Percentiles rank a stretch among this genome's conserved stretches.
These are phyloP conservation scores for Diaporthe humulicola DNA, from an alignment of 2,329 filamentous ascomycete genomes.

Conservation along the genomic window DNA sequence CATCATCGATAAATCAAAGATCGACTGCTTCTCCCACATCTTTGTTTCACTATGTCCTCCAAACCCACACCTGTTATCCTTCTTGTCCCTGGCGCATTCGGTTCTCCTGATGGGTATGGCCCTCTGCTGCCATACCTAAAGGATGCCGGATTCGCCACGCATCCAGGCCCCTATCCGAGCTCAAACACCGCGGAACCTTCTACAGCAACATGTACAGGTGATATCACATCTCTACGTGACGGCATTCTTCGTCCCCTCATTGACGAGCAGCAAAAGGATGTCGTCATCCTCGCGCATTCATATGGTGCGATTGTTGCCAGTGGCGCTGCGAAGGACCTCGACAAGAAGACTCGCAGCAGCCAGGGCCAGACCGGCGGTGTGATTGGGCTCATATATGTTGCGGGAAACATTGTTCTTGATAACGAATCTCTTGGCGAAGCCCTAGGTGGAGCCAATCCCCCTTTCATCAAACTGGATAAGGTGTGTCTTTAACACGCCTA, in stretches of 20 bases:
- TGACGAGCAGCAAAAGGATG: constrained; percentile 40
- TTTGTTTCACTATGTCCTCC: not conserved
- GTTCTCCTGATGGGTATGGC: not conserved
- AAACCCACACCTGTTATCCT: not conserved
- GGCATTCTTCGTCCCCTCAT: constrained; percentile 37
- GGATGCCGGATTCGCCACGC: constrained; percentile 39
- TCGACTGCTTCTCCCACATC: not conserved
- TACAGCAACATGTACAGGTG: not conserved
- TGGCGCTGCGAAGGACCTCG: constrained; percentile 45
- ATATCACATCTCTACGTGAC: constrained; percentile 14
- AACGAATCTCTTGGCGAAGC: constrained; percentile 12
- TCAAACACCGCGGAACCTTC: constrained; percentile 41
- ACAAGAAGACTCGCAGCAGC: constrained; percentile 38
- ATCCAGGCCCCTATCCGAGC: constrained; percentile 44
- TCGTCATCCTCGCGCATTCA: constrained; percentile 46
- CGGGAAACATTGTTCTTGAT: constrained; percentile 15
- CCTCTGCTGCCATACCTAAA: constrained; percentile 39
- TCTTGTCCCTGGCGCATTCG: constrained; percentile 30
- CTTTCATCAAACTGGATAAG: constrained; percentile 26
- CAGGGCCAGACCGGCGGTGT: not conserved
- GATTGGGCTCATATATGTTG: constrained; percentile 26
- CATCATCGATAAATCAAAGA: not conserved
- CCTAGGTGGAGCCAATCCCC: not conserved
- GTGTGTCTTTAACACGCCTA: not conserved
- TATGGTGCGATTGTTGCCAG: constrained; percentile 45